These are phyloP conservation scores for Camellia oleifera DNA, from an alignment of 179 eudicot genomes.

Conservation along the genomic window DNA sequence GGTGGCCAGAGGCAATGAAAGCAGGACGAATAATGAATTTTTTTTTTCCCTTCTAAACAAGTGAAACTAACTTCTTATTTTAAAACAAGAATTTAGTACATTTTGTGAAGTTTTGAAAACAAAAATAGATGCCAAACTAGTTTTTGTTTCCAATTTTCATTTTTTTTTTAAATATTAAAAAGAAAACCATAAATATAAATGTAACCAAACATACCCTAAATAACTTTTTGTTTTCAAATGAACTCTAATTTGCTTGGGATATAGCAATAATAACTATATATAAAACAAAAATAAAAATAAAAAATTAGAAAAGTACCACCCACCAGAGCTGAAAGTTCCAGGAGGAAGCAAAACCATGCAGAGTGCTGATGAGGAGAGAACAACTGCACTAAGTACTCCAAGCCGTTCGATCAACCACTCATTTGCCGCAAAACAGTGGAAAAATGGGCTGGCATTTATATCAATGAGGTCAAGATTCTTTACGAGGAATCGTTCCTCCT, in stretches of 20 bases:
- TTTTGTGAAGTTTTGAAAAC: no score
- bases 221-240: no score
- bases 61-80: no score
- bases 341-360: constrained; percentile 86
- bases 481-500: constrained; percentile 68
- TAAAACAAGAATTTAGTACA: no score
- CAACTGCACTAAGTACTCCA: constrained; percentile 57
- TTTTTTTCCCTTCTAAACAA: no score
- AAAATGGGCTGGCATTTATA: constrained; percentile 19
- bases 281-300: neutral
- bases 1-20: no score
- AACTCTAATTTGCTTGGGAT: neutral
- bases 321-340: constrained; percentile 76
- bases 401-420: constrained; percentile 85
- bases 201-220: no score
- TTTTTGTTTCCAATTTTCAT: no score
- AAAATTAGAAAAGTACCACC: constrained; percentile 9
- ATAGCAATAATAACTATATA: neutral
- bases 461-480: constrained; percentile 68
- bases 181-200: no score
- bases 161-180: no score
- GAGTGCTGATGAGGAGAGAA: constrained; percentile 62
- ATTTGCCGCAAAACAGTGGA: constrained; percentile 37
- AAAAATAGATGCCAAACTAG: no score
- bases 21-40: no score